Evolutionary conservation across 2,329 filamentous ascomycete genomes (phyloP).

Genomic region (Ophiostoma australiae): DNA sequence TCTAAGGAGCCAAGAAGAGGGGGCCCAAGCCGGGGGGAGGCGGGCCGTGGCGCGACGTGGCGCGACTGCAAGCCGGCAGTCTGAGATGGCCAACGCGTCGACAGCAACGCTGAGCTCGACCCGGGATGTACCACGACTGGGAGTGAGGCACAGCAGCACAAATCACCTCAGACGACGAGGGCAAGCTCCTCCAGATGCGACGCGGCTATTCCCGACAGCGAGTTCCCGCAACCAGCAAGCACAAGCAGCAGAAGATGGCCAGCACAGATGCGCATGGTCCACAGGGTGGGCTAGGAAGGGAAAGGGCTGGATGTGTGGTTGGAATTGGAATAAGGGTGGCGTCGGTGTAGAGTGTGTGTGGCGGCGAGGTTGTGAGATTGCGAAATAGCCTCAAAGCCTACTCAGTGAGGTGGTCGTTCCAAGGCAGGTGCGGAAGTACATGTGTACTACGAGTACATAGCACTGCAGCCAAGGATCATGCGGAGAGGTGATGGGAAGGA

Average conservation of each 20-base stretch:
- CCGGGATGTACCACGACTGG: background rate
- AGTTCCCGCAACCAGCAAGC: constrained; percentile 18
- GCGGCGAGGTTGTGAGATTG: background rate
- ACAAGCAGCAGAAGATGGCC: background rate
- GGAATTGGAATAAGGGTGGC: background rate
- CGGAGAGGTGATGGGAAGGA: constrained; percentile 4
- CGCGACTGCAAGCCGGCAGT: background rate
- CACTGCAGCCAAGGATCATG: background rate
- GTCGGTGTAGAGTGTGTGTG: background rate
- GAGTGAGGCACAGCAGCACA: background rate
- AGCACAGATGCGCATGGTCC: constrained; percentile 12
- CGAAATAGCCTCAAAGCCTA: background rate
- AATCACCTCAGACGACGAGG: background rate
- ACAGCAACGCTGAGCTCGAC: background rate
- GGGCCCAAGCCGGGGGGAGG: background rate
- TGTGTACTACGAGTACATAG: no score
- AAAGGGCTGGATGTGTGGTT: background rate
- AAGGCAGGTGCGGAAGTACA: background rate
- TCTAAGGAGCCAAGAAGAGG: background rate
- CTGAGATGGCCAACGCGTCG: background rate
- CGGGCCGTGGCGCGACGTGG: background rate
- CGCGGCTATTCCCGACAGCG: constrained; percentile 24
- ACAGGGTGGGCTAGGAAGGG: background rate
- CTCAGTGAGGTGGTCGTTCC: background rate
- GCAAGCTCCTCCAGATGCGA: constrained; percentile 13